A percentile compares a stretch with the other conserved stretches of the same genome.
phyloP scores from a whole-genome alignment of 2,329 filamentous ascomycete genomes.

The Peltaster fructicola region DNA sequence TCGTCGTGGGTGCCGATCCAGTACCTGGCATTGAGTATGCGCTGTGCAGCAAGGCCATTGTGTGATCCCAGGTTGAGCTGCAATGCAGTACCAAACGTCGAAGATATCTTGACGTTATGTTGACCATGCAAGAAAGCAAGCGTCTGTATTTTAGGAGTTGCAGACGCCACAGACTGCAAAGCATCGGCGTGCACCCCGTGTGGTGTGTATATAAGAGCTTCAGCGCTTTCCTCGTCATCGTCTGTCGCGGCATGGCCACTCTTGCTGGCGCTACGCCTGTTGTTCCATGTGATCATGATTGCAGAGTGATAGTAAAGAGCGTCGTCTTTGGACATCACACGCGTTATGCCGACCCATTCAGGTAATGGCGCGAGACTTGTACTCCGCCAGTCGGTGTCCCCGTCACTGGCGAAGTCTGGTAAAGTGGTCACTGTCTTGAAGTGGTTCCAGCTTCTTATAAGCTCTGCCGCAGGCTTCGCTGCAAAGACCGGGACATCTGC shows the following conservation, averaged over 20 bases:
- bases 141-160: conserved; percentile 30
- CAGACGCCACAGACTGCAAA: conserved; percentile 26
- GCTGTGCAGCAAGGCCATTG: conserved; percentile 41
- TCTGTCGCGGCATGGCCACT: conserved; percentile 8
- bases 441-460: conserved; percentile 41
- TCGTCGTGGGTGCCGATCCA: conserved; percentile 52
- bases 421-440: conserved; percentile 38
- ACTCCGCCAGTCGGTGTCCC: conserved; percentile 27
- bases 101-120: conserved; percentile 38
- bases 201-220: conserved; percentile 46
- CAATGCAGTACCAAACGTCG: conserved; percentile 20
- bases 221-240: conserved; percentile 22
- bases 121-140: conserved; percentile 47
- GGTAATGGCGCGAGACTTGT: conserved; percentile 32
- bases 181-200: conserved; percentile 36
- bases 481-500: conserved; percentile 40
- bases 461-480: conserved; percentile 35
- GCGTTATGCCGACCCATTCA: conserved; percentile 42
- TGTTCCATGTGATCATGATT: conserved; percentile 38
- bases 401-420: conserved; percentile 25
- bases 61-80: conserved; percentile 47
- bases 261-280: conserved; percentile 10
- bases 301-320: conserved; percentile 45
- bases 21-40: conserved; percentile 36
- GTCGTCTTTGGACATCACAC: conserved; percentile 36